Percentiles rank a stretch among this genome's conserved stretches.
Evolutionary conservation across 805 yeast species (phyloP).

Genomic region (Pichia rugopelliculosa): DNA sequence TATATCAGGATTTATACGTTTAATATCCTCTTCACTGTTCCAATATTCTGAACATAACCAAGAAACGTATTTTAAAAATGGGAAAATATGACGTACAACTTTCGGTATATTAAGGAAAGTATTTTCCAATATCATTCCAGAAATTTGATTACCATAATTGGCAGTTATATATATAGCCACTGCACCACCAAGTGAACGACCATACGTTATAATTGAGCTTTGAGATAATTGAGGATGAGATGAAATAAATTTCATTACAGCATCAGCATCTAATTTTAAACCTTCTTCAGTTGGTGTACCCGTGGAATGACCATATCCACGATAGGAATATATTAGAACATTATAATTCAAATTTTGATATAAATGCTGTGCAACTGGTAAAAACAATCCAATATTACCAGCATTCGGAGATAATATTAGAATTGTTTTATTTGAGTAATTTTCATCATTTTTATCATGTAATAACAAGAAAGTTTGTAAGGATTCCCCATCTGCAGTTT

Average conservation of each 20-base stretch:
- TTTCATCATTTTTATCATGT: constrained; percentile 34
- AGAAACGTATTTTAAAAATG: constrained; percentile 42
- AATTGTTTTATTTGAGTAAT: constrained; percentile 51
- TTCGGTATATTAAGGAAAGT: constrained; percentile 74
- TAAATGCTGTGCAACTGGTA: constrained; percentile 72
- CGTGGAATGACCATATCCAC: constrained; percentile 83
- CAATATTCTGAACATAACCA: constrained; percentile 70
- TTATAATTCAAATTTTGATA: constrained; percentile 58
- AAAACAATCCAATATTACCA: constrained; percentile 87
- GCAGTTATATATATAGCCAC: constrained; percentile 80
- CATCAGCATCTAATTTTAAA: constrained; percentile 71
- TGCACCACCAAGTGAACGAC: constrained; percentile 93
- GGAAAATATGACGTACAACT: constrained; percentile 68
- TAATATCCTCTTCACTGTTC: constrained; percentile 64
- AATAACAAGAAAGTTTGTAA: constrained; percentile 58
- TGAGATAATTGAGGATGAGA: constrained; percentile 45
- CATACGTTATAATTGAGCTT: constrained; percentile 62
- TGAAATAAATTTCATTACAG: constrained; percentile 53
- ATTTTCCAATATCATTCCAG: constrained; percentile 74
- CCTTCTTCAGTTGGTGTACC: constrained; percentile 77
- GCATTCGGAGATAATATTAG: constrained; percentile 74
- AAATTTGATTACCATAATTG: constrained; percentile 35
- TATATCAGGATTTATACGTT: constrained; percentile 40
- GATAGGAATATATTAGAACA: constrained; percentile 77
- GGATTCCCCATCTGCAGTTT: constrained; percentile 62